Evolutionary conservation across 2,329 filamentous ascomycete species (phyloP).

Genomic region (Mollisiaceae sp.): DNA sequence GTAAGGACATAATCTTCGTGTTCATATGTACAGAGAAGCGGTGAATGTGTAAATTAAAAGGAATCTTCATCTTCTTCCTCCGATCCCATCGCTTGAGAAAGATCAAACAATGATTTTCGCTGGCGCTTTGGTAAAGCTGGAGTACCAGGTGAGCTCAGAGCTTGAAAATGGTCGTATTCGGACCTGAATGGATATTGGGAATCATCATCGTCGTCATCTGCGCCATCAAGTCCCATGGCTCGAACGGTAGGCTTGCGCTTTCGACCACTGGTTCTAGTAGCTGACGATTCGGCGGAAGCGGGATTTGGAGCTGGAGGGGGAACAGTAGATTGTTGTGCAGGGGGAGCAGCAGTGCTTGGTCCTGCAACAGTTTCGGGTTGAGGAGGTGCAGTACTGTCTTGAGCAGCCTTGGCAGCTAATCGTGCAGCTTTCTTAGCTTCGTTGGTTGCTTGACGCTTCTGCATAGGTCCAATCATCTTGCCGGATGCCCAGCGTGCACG

Average conservation of each 20-base stretch:
- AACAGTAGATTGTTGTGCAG: background rate
- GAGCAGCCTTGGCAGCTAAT: conserved; percentile 19
- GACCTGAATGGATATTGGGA: conserved; percentile 29
- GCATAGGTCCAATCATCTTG: conserved; percentile 64
- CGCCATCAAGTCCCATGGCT: conserved; percentile 25
- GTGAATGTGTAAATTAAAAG: background rate
- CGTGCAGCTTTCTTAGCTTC: conserved; percentile 58
- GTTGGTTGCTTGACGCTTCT: conserved; percentile 64
- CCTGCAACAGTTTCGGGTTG: background rate
- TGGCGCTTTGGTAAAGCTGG: conserved; percentile 36
- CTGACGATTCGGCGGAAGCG: conserved; percentile 18
- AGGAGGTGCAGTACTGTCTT: background rate
- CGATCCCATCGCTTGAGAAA: conserved; percentile 10
- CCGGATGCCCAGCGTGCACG: conserved; percentile 60
- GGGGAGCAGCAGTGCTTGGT: background rate
- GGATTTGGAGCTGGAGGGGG: background rate
- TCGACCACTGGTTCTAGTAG: conserved; percentile 32
- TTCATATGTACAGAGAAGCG: no score
- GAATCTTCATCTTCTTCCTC: conserved; percentile 16
- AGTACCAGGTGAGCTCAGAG: conserved; percentile 34
- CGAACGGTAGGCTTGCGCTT: conserved; percentile 30
- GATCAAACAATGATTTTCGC: conserved; percentile 26
- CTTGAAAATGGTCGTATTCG: conserved; percentile 41
- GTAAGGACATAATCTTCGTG: no score
- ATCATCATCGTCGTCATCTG: conserved; percentile 18